These are phyloP conservation scores for Melaleuca quinquenervia DNA, from an alignment of 345 rosid genomes.

Conservation along the genomic window DNA sequence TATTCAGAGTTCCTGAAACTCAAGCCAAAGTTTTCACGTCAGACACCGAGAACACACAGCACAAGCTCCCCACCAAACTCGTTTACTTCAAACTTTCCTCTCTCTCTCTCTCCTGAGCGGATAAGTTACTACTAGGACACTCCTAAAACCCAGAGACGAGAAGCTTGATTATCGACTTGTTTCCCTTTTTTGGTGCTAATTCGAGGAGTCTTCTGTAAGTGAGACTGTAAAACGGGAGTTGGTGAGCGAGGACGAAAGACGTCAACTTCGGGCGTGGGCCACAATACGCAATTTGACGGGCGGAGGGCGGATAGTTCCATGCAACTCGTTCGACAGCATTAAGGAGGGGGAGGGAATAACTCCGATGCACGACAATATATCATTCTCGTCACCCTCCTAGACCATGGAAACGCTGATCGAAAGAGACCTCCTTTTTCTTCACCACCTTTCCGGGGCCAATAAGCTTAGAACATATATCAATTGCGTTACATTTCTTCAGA, in stretches of 20 bases:
- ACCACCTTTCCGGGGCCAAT: not conserved
- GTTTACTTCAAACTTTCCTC: not conserved
- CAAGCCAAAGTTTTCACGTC: not conserved
- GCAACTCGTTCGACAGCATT: not conserved
- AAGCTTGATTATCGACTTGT: not conserved
- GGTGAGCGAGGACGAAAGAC: not conserved
- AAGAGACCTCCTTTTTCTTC: not conserved
- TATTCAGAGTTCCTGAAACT: not conserved
- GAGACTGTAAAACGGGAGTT: too few relatives aligned
- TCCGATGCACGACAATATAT: not conserved
- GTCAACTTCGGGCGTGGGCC: not conserved
- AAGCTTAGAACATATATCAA: not conserved
- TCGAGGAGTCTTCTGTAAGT: too few relatives aligned
- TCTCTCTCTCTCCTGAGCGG: not conserved
- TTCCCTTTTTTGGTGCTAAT: too few relatives aligned
- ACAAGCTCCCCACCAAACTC: not conserved
- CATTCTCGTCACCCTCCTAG: not conserved
- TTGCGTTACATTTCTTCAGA: too few relatives aligned
- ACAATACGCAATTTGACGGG: not conserved
- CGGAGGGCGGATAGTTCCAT: not conserved
- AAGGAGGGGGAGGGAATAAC: too few relatives aligned
- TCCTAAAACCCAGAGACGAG: not conserved
- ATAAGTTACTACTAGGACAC: not conserved
- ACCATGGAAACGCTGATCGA: not conserved
- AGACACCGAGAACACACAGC: not conserved